Percentiles rank a stretch among this genome's conserved stretches.
These are phyloP conservation scores for Amanita exitialis DNA, from an alignment of 768 basidiomycete genomes.

Conservation along the genomic window DNA sequence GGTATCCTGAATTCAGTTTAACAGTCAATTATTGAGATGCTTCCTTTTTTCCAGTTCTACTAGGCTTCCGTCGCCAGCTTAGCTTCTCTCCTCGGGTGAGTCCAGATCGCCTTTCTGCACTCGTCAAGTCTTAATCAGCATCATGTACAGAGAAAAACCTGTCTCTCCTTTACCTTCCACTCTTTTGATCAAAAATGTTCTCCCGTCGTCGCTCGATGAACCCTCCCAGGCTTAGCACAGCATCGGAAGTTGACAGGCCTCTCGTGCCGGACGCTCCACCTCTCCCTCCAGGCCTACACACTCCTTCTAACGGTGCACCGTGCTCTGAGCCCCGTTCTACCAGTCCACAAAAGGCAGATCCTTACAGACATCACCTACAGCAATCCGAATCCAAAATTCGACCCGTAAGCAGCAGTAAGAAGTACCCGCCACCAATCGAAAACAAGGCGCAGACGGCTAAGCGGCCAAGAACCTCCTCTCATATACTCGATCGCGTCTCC, in stretches of 20 bases:
- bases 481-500: conserved; percentile 2
- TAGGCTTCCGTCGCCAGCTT: neutral
- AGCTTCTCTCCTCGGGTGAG: neutral
- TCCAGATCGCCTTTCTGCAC: neutral
- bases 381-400: conserved; percentile 3
- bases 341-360: neutral
- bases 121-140: neutral
- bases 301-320: neutral
- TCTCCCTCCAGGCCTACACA: neutral
- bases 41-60: neutral
- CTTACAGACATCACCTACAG: conserved; percentile 2
- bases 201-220: conserved; percentile 3
- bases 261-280: neutral
- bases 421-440: conserved; percentile 5
- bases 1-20: neutral
- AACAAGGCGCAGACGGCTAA: conserved; percentile 1
- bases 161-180: neutral
- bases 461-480: neutral
- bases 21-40: neutral
- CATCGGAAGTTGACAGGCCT: neutral
- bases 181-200: conserved; percentile 1
- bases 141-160: neutral
- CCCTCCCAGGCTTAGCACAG: neutral
- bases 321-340: neutral
- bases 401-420: neutral